Evolutionary conservation across 495 filamentous ascomycete genomes (phyloP).

Genomic region (Clavariopsis aquatica): DNA sequence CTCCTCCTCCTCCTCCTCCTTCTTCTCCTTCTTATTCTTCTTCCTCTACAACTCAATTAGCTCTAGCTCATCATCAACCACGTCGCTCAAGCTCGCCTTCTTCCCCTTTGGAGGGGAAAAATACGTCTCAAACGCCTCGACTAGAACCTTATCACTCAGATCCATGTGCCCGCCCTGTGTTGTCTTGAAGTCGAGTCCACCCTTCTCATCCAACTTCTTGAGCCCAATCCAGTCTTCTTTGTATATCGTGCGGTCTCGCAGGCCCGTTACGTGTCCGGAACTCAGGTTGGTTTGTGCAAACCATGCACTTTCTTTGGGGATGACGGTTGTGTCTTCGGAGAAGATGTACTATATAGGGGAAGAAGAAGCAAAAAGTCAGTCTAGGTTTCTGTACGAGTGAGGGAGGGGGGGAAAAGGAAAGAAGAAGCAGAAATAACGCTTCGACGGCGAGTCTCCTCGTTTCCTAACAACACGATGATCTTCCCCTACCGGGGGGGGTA

Average conservation of each 20-base stretch:
- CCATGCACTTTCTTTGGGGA: conserved; percentile 90
- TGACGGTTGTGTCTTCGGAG: conserved; percentile 77
- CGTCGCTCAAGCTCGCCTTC: conserved; percentile 2
- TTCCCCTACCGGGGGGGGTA: no score
- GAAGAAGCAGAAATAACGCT: no score
- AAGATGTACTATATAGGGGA: no score
- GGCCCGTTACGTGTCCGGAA: conserved; percentile 58
- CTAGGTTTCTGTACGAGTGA: no score
- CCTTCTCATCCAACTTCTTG: conserved; percentile 75
- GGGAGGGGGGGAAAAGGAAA: no score
- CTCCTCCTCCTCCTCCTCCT: no score
- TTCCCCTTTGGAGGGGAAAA: conserved; percentile 55
- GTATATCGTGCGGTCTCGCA: conserved; percentile 76
- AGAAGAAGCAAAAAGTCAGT: no score
- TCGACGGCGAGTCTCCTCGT: no score
- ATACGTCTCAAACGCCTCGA: conserved; percentile 69
- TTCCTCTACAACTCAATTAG: conserved; percentile 26
- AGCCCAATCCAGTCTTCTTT: conserved; percentile 94
- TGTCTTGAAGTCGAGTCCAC: conserved; percentile 71
- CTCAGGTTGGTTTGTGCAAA: conserved; percentile 78
- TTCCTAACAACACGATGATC: no score
- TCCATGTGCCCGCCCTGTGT: conserved; percentile 81
- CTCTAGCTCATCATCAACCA: conserved; percentile 11
- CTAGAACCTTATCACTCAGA: conserved; percentile 66
- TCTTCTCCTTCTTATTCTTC: no score